Base-by-base conservation (phyloP, 116 monocot species). In the Posidonia oceanica region DNA sequence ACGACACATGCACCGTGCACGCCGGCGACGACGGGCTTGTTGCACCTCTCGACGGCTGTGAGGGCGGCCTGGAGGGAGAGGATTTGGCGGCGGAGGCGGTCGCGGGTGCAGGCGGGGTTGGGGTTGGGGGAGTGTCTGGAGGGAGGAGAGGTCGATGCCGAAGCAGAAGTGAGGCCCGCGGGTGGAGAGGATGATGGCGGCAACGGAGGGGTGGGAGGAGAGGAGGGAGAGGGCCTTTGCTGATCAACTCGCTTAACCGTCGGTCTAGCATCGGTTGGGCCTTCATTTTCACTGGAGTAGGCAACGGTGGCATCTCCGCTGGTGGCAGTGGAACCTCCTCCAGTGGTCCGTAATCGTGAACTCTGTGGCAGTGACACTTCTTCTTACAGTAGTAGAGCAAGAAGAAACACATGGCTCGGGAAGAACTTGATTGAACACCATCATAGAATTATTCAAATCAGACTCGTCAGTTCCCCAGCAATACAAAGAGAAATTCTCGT, bases 1-100 rank as follows among this genome's bases (percentile, higher is more conserved):
- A n/a, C 97, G 61, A 97, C 64, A 80, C 97, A 97, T 4, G 83
- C 92, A 44, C 97, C 97, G 14, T 82, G 75, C 68, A 97, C 80
- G 37, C 79, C 89, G 7, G 87, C 89, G 18, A 92, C 59, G 39
- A 97, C 97, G 17, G 97, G 97, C 75, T 81, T 87, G 59, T 85
- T 77, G 81, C 84, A 91, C 68, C 69, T 64, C 77, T 96, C 91
- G 59, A 96, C 8, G 40, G 83, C 83, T 23, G 96, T 69, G 62
- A 91, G 29, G 21, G 89, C 73, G 15, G 71, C 76, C 78, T 96
- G 96, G 3, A 96, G 59, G 14, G 58, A 71, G 58, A 88, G 83
- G 81, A 96, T 85, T 5, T 39, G 69, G 65, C 74, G 66, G 76
- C 89, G 86, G 69, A 91, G 89, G 56, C n/a, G 66, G 37, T 75